A percentile compares a stretch with the other conserved stretches of the same genome.
phyloP scores from a whole-genome alignment of 169 alveolate genomes.

The Cryptosporidium tyzzeri region DNA sequence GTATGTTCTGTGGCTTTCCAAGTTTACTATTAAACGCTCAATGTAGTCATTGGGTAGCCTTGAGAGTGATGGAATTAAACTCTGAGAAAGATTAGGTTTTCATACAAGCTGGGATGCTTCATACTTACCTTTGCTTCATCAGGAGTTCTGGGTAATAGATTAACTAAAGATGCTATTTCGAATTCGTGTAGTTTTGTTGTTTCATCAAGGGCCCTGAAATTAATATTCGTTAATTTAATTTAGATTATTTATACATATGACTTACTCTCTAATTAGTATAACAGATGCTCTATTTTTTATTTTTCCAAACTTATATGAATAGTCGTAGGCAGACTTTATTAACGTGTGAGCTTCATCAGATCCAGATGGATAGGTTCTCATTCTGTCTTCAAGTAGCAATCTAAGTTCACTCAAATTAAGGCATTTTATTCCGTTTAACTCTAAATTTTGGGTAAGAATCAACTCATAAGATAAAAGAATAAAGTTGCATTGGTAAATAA shows the following conservation, averaged over 20 bases:
- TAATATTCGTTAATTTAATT: background rate
- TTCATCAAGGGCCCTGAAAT: slow-evolving; percentile 85
- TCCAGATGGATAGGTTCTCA: slow-evolving; percentile 33
- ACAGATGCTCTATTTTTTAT: slow-evolving; percentile 84
- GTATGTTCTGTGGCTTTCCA: slow-evolving; percentile 74
- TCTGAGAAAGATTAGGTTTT: slow-evolving; percentile 1
- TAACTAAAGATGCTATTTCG: slow-evolving; percentile 89
- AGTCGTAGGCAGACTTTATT: slow-evolving; percentile 85
- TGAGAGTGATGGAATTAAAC: slow-evolving; percentile 56
- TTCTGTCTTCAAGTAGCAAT: slow-evolving; percentile 54
- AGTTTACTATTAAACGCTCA: slow-evolving; percentile 49
- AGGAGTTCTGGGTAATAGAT: slow-evolving; percentile 87
- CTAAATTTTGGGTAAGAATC: background rate
- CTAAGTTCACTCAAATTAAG: slow-evolving; percentile 54
- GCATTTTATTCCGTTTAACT: slow-evolving; percentile 36
- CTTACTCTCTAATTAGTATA: slow-evolving; percentile 86
- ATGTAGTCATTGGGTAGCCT: slow-evolving; percentile 65
- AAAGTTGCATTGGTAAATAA: background rate
- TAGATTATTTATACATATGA: background rate
- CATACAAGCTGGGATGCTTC: background rate
- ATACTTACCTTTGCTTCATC: slow-evolving; percentile 87
- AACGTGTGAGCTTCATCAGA: slow-evolving; percentile 73
- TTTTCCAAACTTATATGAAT: slow-evolving; percentile 84
- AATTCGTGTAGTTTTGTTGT: slow-evolving; percentile 88
- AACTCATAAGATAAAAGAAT: background rate